phyloP scores from a whole-genome alignment of 2,329 filamentous ascomycete species.

The Aspergillus latus region DNA sequence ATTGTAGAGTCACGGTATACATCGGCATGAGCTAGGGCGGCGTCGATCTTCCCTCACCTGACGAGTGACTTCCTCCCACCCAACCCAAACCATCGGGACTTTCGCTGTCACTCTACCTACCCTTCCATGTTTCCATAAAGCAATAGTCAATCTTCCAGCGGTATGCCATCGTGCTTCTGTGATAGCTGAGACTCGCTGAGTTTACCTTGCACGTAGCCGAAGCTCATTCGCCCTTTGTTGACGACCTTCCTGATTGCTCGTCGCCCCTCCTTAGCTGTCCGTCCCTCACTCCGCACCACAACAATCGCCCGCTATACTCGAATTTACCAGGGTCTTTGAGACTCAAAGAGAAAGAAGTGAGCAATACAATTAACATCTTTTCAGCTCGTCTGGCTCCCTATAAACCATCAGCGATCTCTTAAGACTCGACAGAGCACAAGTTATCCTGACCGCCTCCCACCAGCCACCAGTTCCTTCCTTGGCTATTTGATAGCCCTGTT shows the following conservation, averaged over 20 bases:
- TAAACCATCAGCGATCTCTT: not conserved
- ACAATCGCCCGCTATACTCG: not conserved
- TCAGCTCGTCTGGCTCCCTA: not conserved
- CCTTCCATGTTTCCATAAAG: not conserved
- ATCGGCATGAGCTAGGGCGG: not conserved
- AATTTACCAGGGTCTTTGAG: not conserved
- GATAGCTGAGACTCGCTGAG: not conserved
- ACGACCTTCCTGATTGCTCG: slow-evolving; percentile 7
- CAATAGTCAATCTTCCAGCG: not conserved
- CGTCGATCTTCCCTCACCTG: slow-evolving; percentile 16
- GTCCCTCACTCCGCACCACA: slow-evolving; percentile 16
- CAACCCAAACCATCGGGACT: not conserved
- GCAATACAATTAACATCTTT: not conserved
- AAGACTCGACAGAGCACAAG: not conserved
- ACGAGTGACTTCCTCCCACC: not conserved
- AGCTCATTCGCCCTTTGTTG: slow-evolving; percentile 16
- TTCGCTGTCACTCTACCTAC: slow-evolving; percentile 5
- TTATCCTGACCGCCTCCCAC: slow-evolving; percentile 28
- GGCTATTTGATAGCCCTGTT: slow-evolving; percentile 1
- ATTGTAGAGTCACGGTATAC: not conserved
- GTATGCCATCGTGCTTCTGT: not conserved
- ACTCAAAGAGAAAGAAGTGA: not conserved
- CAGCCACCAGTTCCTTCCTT: slow-evolving; percentile 21
- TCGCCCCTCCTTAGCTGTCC: slow-evolving; percentile 11
- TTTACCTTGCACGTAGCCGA: not conserved